Conservation (phyloP, 495 filamentous ascomycete species). For the Xylaria flabelliformis region DNA sequence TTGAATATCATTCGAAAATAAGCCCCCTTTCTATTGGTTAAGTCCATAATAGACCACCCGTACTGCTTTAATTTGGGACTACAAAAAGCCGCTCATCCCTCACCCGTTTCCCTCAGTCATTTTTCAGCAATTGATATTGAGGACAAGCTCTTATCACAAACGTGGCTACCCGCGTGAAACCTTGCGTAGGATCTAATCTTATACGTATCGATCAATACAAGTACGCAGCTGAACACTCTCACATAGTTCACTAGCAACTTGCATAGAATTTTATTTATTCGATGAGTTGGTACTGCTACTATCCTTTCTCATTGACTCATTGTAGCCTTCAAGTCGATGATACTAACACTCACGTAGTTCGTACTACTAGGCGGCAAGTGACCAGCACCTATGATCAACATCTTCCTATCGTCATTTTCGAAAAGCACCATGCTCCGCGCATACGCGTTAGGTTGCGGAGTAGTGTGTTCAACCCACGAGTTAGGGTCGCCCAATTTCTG, state of each 20-base stretch:
- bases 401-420: conserved; percentile 42
- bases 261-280: not conserved
- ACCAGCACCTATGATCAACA: conserved; percentile 54
- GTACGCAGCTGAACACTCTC: too few relatives aligned
- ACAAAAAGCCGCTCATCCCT: too few relatives aligned
- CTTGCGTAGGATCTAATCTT: too few relatives aligned
- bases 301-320: not conserved
- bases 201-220: too few relatives aligned
- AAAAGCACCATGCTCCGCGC: conserved; percentile 58
- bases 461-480: conserved; percentile 58
- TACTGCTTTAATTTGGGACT: too few relatives aligned
- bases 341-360: conserved; percentile 51
- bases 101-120: too few relatives aligned
- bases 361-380: conserved; percentile 48
- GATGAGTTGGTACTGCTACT: not conserved
- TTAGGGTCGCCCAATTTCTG: conserved; percentile 57
- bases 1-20: too few relatives aligned
- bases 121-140: too few relatives aligned
- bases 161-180: too few relatives aligned
- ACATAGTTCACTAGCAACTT: not conserved
- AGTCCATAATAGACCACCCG: too few relatives aligned
- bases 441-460: conserved; percentile 57
- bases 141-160: too few relatives aligned
- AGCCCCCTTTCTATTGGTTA: too few relatives aligned
- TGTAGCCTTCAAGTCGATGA: conserved; percentile 35